Base-by-base conservation (phyloP, 371 early-diverging fungal genomes). In the Saksenaea vasiformis region DNA sequence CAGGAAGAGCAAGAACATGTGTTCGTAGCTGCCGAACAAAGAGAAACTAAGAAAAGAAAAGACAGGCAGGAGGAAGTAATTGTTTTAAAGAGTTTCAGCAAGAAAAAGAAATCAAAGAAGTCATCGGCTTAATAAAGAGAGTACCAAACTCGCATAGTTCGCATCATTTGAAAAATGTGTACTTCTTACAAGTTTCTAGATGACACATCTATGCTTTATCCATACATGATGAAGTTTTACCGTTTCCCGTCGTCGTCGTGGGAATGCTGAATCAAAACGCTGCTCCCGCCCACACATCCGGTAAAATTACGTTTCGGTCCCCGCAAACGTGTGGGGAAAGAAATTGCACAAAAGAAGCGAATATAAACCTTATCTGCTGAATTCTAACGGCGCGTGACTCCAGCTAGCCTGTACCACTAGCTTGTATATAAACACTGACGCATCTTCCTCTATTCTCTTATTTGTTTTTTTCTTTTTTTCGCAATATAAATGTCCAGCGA, bases 31-130 rank as follows among this genome's bases (percentile, higher is more conserved):
- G 24, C 61, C 5, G 67, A 76, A 44, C 63, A 69, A 22, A 69
- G 78, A 56, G 68, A 44, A 22, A 70, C 72, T 13, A 75, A 82
- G 56, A 67, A 71, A 38, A 58, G 51, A 35, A 58, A 58, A 34
- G 56, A 31, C 19, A 69, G 64, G 65, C 69, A 79, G 28, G 70
- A 77, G 0, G 73, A 69, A 51, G 77, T 75, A 4, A 57, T 79
- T 41, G 69, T 77, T 11, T 47, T 82, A 19, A 69, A 61, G 31
- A 64, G 27, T 1, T 61, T 58, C 31, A 63, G 59, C 34, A 66
- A 58, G 61, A 60, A 43, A 36, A 70, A 61, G 34, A 69, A 65
- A 64, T 60, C 63, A 38, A 73, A 73, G 62, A 57, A 58, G 17
- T 13, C 57, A 7, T 22, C 17, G 5, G 35, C 13, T 22, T 37